Conservation (phyloP, 352 stramenopile species). For the Hyaloperonospora brassicae region DNA sequence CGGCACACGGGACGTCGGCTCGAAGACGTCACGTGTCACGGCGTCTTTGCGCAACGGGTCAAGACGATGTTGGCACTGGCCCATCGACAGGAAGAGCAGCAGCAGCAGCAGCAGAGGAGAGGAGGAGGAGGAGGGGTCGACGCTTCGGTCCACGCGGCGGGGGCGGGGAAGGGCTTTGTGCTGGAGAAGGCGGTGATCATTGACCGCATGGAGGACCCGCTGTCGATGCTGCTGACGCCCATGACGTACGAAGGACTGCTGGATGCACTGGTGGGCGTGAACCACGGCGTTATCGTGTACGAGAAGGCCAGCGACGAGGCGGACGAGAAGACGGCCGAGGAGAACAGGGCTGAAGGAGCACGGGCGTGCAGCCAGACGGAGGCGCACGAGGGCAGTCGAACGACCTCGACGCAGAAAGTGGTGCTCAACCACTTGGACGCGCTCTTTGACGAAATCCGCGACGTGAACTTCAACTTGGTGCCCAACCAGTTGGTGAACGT, state of each 20-base stretch:
- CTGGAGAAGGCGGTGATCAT: conserved; percentile 63
- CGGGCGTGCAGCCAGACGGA: conserved; percentile 8
- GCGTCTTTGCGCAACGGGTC: conserved; percentile 44
- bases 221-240: conserved; percentile 74
- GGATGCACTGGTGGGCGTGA: conserved; percentile 60
- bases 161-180: background rate
- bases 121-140: conserved; percentile 4
- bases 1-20: conserved; percentile 32
- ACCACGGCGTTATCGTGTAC: conserved; percentile 65
- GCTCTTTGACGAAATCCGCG: conserved; percentile 60
- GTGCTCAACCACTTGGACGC: conserved; percentile 65
- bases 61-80: conserved; percentile 58
- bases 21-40: conserved; percentile 37
- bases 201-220: conserved; percentile 69
- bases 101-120: conserved; percentile 14
- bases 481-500: conserved; percentile 42
- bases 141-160: conserved; percentile 2
- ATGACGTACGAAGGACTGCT: conserved; percentile 82
- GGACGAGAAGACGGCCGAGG: conserved; percentile 18
- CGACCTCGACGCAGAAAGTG: conserved; percentile 35
- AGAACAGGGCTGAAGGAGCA: background rate
- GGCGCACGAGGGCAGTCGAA: conserved; percentile 1
- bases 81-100: conserved; percentile 31
- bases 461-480: conserved; percentile 75
- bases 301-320: conserved; percentile 29